Evolutionary conservation across 2,329 filamentous ascomycete genomes (phyloP), one percentile per base, ranked within the genome.

Genomic region (Calycina herbarum): DNA sequence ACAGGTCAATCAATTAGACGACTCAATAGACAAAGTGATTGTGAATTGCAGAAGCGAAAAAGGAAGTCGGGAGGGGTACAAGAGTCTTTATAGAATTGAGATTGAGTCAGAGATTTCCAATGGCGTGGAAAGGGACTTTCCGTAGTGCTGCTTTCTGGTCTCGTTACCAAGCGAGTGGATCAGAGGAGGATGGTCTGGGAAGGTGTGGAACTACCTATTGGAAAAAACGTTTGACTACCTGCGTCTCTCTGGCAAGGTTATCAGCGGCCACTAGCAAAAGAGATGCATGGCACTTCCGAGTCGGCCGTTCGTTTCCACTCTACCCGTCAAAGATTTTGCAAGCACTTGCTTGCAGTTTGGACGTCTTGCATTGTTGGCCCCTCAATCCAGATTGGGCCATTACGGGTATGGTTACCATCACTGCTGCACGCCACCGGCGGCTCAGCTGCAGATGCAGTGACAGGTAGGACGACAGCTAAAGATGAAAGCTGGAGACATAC

Each of bases 261-360:
- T 38, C 58, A 11, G 58, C 33, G 58, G 58, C 20, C 58, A 54
- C 24, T 24, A 54, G 48, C 48, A 54, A 27, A 54, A 13, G 48
- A 24, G 48, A 54, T 54, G 3, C 48, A 51, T 24, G 48, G 48
- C 48, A 24, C 48, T 27, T 54, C 48, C 48, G 48, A 54, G 11
- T 24, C 20, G 24, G 48, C 48, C 48, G 48, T 54, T 24, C 24
- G 48, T 11, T 58, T 58, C 56, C 33, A 38, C 56, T 58, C 56
- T 35, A 58, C 27, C 29, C 29, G 29, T 33, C 57, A 58, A 48
- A 62, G 59, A 51, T 59, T 64, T 63, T 64, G 48, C 66, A 64
- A 35, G 61, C 45, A 65, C 38, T 65, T 54, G 20, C 20, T 54
- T 54, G 48, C 48, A 27, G 5, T 27, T 27, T 51, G 45, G 8